Evolutionary conservation across 208 protist species (phyloP).

Genomic region (Crithidia brevicula): DNA sequence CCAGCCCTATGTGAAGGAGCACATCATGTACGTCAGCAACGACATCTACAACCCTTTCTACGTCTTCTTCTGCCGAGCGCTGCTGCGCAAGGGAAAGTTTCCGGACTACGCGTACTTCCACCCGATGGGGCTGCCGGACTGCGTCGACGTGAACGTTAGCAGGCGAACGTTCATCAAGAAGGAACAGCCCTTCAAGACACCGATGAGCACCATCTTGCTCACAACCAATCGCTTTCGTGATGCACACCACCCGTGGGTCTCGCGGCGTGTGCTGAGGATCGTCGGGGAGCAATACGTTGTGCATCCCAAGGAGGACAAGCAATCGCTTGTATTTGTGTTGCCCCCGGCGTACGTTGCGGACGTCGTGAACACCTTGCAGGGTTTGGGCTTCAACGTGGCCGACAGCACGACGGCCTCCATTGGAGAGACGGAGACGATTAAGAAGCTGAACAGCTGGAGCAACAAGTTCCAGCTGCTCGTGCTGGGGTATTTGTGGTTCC

Average conservation of each 20-base stretch:
- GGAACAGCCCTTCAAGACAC: constrained; percentile 81
- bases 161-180: constrained; percentile 75
- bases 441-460: constrained; percentile 65
- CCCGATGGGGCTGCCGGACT: constrained; percentile 84
- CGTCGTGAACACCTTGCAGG: constrained; percentile 72
- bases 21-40: constrained; percentile 85
- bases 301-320: constrained; percentile 71
- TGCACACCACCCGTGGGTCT: constrained; percentile 70
- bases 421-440: constrained; percentile 55
- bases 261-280: constrained; percentile 55
- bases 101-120: constrained; percentile 87
- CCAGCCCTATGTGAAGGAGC: constrained; percentile 89
- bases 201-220: constrained; percentile 60
- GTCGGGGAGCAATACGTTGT: constrained; percentile 83
- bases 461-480: constrained; percentile 68
- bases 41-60: constrained; percentile 87
- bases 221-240: constrained; percentile 69
- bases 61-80: constrained; percentile 70
- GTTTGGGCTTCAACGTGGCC: constrained; percentile 69
- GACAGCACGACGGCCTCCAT: constrained; percentile 61
- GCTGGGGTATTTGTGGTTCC: constrained; percentile 77
- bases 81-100: constrained; percentile 58
- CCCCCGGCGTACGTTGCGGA: constrained; percentile 68
- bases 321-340: constrained; percentile 82
- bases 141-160: constrained; percentile 78